Base-by-base conservation (phyloP, 1,284 basidiomycete species). In the Austroboletus rostrupii region DNA sequence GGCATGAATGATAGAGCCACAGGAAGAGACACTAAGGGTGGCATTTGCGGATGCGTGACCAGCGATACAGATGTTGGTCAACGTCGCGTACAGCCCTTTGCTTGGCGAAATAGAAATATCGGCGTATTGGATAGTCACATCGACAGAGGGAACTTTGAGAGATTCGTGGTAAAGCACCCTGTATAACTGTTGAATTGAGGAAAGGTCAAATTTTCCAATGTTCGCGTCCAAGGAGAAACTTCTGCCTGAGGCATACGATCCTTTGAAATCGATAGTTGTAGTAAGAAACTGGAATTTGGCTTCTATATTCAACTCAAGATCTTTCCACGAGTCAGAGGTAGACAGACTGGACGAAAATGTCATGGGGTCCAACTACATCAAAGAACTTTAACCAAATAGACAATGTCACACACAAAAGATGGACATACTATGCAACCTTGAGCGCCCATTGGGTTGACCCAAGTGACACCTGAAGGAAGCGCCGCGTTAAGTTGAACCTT, bases 121-220 rank as follows among this genome's bases (percentile, higher is more conserved):
- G 10, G 51, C 51, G 11, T 50, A 53, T 17, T 41, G 26, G 17
- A 53, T 53, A n/a, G 50, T 47, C 26, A 53, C 45, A 23, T 53
- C 45, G 4, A 53, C 41, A 4, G 26, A 32, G 9, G 52, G 52
- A 28, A 20, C 11, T 11, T 44, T 47, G 45, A 53, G 41, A 5
- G 26, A 16, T 21, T 53, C 45, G 11, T 48, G 36, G 7, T 32
- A 32, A 10, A 53, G 5, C 17, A 42, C 38, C 37, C 53, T 17
- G 10, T 47, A 53, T 16, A 53, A 51, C 16, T 33, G 31, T 33
- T 44, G 11, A 2, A 53, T 36, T 23, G 52, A 53, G 2, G 50
- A n/a, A n/a, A 53, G 21, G 33, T 48, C 29, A 11, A 53, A 53
- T 7, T 7, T 13, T 17, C 48, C 29, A 5, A 53, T 35, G 17